Evolutionary conservation across 805 yeast species (phyloP), one percentile per base, ranked within the genome.

Genomic region (Ogataea angusta): DNA sequence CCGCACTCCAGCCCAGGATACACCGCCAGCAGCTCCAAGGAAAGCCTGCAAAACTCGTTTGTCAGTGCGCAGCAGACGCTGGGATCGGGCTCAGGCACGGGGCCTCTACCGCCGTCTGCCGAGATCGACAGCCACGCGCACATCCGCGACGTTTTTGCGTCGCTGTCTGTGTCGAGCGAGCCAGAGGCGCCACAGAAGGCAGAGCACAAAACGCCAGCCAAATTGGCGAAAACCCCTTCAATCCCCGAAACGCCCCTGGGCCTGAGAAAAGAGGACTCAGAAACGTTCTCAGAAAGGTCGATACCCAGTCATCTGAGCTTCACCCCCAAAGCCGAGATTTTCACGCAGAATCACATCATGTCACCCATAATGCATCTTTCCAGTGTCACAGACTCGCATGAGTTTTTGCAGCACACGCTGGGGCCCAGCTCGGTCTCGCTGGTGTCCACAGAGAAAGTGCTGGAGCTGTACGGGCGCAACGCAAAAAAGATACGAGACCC

Each of bases 401-500:
- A 47, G 18, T 49, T 47, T 16, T 30, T 51, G 19, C 42, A 42
- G 24, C 34, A 29, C 6, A 38, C 49, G 2, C 30, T 51, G 9
- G 52, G 54, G 6, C 35, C 37, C 6, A 38, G 39, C 32, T 39
- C 57, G 10, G 40, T 40, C 13, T 64, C 76, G 10, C 64, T 90
- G 47, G 36, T 56, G 3, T 48, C 63, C 3, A 46, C 56, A 8
- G 62, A 53, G 64, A 80, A 85, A 57, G 89, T 96, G 4, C 76
- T 91, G 43, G 96, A 90, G 51, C 72, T 87, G 69, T 90, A 91
- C 67, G 74, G 93, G 40, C 75, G 82, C 49, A 90, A 87, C 57
- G 96, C 95, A 5, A 82, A 82, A 52, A 85, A 82, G 54, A 77
- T 88, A 15, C 82, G 81, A 55, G 96, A 91, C 56, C 95, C 96